Conservation (phyloP, 805 yeast genomes). For the Ogataea pignaliae region DNA sequence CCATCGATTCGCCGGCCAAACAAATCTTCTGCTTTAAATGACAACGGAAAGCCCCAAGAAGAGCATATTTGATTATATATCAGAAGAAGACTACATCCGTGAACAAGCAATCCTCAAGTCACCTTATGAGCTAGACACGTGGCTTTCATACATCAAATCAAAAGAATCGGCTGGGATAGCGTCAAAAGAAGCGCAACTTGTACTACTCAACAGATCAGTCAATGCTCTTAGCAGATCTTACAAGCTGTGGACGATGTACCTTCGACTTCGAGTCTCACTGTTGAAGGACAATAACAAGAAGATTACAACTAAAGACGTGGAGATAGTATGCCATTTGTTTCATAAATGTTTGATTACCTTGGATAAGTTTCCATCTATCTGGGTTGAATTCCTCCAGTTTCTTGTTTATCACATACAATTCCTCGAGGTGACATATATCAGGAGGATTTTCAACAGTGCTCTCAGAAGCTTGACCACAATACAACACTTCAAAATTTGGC, state of each 20-base stretch:
- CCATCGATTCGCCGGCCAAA: slow-evolving; percentile 4
- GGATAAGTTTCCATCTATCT: slow-evolving; percentile 42
- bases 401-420: slow-evolving; percentile 27
- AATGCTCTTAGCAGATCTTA: slow-evolving; percentile 39
- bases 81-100: slow-evolving; percentile 29
- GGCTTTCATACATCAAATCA: slow-evolving; percentile 42
- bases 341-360: slow-evolving; percentile 41
- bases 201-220: slow-evolving; percentile 51
- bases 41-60: not conserved
- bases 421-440: slow-evolving; percentile 33
- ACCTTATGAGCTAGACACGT: slow-evolving; percentile 32
- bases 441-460: slow-evolving; percentile 46
- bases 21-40: not conserved
- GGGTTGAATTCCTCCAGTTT: slow-evolving; percentile 48
- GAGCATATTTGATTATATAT: slow-evolving; percentile 7
- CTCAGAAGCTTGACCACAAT: slow-evolving; percentile 44
- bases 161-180: slow-evolving; percentile 20
- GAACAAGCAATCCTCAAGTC: slow-evolving; percentile 35
- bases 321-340: slow-evolving; percentile 31
- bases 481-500: slow-evolving; percentile 56
- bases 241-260: slow-evolving; percentile 51
- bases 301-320: slow-evolving; percentile 5
- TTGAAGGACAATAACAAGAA: not conserved
- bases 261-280: slow-evolving; percentile 34
- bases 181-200: slow-evolving; percentile 34